Evolutionary conservation across 441 rosid species (phyloP), one percentile per base, ranked within the genome.

Genomic region (Euphorbia schlechtendalii): DNA sequence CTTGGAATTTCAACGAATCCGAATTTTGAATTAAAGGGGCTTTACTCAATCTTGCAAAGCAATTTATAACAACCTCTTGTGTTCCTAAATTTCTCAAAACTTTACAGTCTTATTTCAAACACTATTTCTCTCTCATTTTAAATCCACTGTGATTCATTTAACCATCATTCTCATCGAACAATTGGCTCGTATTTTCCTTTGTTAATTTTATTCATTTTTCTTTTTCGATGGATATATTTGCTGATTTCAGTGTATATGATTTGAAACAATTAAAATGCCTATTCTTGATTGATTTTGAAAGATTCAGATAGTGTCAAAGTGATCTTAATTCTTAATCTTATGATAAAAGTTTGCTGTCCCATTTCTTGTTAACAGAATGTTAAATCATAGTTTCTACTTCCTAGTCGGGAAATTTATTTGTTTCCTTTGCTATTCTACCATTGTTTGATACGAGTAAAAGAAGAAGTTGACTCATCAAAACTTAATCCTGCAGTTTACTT

Each of bases 171-270:
- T 10, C 69, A 13, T 3, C 57, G 57, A n/a, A 34, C 57, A 20
- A 22, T 67, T 27, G 70, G 70, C 49, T 67, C 14, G 56, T 20
- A 21, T 5, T 18, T 38, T 55, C 12, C 43, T 20, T 3, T 45
- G 30, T 4, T 55, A 25, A n/a, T 11, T 0, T 55, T 25, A 12
- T 1, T 54, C 12, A 27, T 11, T 0, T 3, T 21, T 58, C 8
- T 45, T 49, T 51, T 52, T 73, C 73, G 58, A 11, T 40, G 62
- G 71, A 69, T 40, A 65, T 71, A 65, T 30, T 30, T 59, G 40
- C 20, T 38, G 40, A 56, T 28, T 28, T 56, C 21, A 2, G 7
- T 10, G 20, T 56, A 8, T 36, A 1, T 20, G 28, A 28, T n/a
- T 30, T 56, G 27, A 53, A 24, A 17, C 14, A 46, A 3, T 59